Evolutionary conservation across 2,329 filamentous ascomycete species (phyloP), one percentile per base, ranked within the genome.

Genomic region (Juglanconis sp.): DNA sequence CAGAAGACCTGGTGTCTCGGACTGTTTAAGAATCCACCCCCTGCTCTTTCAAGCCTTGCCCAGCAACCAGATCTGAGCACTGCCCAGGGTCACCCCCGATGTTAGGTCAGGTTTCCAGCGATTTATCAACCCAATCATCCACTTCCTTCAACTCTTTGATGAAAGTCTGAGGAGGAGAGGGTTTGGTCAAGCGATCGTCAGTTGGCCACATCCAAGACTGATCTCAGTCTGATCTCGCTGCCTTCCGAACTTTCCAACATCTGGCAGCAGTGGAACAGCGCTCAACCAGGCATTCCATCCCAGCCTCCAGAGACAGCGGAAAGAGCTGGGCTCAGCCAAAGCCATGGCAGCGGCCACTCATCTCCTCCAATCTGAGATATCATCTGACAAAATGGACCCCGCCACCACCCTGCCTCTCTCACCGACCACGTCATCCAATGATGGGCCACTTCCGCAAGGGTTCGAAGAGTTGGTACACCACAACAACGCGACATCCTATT

Each of bases 391-490:
- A 60, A 74, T 81, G 78, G 74, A 72, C 62, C 73, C 70, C 57
- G 69, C 69, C 56, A 68, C 42, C 46, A 40, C 32, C n/a, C 55
- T 72, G 49, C 74, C 78, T 40, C 76, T 75, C 48, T 82, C 81
- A 30, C 80, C 81, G 60, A 75, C 77, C 57, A 38, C 48, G 13
- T 76, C 76, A 24, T 78, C 76, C 53, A 70, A 70, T 56, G 68
- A 69, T 58, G 70, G 70, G 24, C 66, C 71, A 34, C 71, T 77
- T 32, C 73, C 76, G n/a, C 71, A 73, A 59, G 74, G 75, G 44
- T 73, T 79, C 60, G 73, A 76, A 52, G 74, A 80, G 30, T 65
- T 81, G 34, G 69, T 77, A 53, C 74, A 78, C 59, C 76, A 81
- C 64, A 81, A 80, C 67, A 68, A 72, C 46, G 68, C 71, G 31